Conservation (phyloP, 2,329 filamentous ascomycete species). For the Ophiocordyceps sinensis region DNA sequence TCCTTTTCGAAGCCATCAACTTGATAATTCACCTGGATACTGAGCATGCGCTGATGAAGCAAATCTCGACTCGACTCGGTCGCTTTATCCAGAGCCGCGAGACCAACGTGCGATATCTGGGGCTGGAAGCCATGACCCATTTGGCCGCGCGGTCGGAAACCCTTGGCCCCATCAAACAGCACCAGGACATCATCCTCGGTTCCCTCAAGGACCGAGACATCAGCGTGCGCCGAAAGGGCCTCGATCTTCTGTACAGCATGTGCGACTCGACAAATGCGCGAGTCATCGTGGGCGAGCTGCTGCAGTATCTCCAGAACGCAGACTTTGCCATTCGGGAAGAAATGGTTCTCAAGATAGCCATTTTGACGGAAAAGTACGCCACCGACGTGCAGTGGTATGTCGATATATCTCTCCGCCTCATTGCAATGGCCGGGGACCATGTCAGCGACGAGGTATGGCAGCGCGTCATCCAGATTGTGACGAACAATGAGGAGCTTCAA, state of each 20-base stretch:
- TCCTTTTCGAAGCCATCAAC: conserved; percentile 96
- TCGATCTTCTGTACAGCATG: conserved; percentile 98
- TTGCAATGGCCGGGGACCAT: conserved; percentile 94
- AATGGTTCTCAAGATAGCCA: conserved; percentile 98
- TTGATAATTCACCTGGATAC: conserved; percentile 95
- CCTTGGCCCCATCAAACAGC: conserved; percentile 92
- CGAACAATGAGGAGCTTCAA: conserved; percentile 96
- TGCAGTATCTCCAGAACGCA: conserved; percentile 89
- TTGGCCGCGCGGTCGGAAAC: conserved; percentile 87
- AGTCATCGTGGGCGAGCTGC: conserved; percentile 80
- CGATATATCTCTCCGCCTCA: conserved; percentile 84
- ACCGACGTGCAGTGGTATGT: conserved; percentile 99
- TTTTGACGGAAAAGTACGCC: conserved; percentile 95
- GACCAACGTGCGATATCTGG: conserved; percentile 93
- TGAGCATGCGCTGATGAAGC: conserved; percentile 86
- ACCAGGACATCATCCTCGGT: conserved; percentile 89
- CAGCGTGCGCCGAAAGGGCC: conserved; percentile 85
- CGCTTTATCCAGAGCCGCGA: conserved; percentile 95
- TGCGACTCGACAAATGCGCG: conserved; percentile 92
- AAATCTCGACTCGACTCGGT: conserved; percentile 80
- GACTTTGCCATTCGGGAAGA: conserved; percentile 97
- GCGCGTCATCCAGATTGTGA: conserved; percentile 94
- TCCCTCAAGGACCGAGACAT: conserved; percentile 93
- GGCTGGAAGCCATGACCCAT: conserved; percentile 96
- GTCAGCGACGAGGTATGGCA: conserved; percentile 99